Conservation (phyloP, 75 land plant genomes). For the Pinus taeda region DNA sequence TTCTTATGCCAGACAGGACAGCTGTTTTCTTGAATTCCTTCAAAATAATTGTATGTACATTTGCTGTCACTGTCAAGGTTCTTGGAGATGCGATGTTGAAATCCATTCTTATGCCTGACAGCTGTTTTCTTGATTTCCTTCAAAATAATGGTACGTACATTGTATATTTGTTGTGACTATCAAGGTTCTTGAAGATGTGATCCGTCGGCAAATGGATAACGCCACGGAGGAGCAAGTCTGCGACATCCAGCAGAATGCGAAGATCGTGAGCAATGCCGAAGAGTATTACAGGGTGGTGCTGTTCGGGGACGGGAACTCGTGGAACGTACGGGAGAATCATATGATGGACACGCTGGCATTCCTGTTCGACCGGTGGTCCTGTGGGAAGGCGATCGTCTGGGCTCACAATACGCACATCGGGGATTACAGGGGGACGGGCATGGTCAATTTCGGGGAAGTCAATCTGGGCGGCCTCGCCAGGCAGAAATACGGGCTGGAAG, state of each 20-base stretch:
- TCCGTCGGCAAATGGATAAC: not conserved
- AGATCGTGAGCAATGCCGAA: slow-evolving; percentile 20
- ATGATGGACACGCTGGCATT: slow-evolving; percentile 17
- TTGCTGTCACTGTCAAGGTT: no score
- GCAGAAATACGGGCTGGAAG: not conserved
- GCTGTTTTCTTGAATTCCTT: no score
- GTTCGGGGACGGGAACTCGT: slow-evolving; percentile 2
- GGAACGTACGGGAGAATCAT: slow-evolving; percentile 23
- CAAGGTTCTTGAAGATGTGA: no score
- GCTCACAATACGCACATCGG: slow-evolving; percentile 32
- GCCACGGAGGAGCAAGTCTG: not conserved
- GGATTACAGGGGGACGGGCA: slow-evolving; percentile 15
- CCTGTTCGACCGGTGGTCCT: not conserved
- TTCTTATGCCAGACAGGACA: no score
- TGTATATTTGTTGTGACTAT: no score
- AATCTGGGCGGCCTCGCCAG: slow-evolving; percentile 16
- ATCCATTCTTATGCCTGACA: no score
- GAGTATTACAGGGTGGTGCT: slow-evolving; percentile 20
- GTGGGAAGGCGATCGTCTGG: slow-evolving; percentile 26
- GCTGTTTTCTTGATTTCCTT: no score
- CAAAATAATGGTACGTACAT: no score
- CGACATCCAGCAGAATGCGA: slow-evolving; percentile 16
- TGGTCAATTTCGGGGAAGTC: slow-evolving; percentile 6
- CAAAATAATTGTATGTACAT: no score
- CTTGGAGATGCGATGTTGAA: no score